Percentiles rank a stretch among this genome's conserved stretches.
Conservation (phyloP, 257 asterid genomes). For the Ophiorrhiza pumila region DNA sequence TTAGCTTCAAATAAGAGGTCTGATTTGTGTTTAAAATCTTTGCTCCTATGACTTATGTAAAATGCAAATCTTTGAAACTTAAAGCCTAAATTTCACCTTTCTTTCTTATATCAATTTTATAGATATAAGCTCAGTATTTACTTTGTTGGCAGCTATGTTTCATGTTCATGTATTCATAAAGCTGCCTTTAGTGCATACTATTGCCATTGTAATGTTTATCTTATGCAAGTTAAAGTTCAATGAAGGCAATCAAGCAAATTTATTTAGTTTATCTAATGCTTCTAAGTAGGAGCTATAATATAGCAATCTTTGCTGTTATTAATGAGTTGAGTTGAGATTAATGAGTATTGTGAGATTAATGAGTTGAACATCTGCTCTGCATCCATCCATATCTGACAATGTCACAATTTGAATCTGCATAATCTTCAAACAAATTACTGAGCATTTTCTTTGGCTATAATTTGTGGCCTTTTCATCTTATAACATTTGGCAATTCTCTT, state of each 20-base stretch:
- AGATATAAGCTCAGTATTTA: background rate
- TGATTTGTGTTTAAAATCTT: too few relatives aligned
- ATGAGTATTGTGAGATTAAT: background rate
- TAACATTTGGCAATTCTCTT: background rate
- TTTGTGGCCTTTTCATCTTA: background rate
- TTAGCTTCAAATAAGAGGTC: too few relatives aligned
- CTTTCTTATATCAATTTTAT: background rate
- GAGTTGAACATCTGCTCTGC: background rate
- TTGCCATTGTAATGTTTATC: background rate
- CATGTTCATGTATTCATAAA: background rate
- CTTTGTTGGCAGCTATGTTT: background rate
- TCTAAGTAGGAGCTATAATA: background rate
- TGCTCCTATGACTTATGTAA: too few relatives aligned
- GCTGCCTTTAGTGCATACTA: background rate
- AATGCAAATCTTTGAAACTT: background rate
- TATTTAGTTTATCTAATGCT: background rate
- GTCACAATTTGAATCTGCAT: background rate
- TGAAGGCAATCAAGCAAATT: background rate
- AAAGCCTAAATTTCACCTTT: background rate
- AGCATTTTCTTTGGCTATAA: background rate
- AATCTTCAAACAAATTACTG: background rate
- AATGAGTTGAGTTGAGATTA: too few relatives aligned
- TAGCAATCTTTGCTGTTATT: too few relatives aligned
- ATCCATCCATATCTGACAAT: background rate
- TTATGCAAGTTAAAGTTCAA: background rate